These are phyloP conservation scores for Coprinopsis sp. DNA, from an alignment of 768 basidiomycete species.

Conservation along the genomic window DNA sequence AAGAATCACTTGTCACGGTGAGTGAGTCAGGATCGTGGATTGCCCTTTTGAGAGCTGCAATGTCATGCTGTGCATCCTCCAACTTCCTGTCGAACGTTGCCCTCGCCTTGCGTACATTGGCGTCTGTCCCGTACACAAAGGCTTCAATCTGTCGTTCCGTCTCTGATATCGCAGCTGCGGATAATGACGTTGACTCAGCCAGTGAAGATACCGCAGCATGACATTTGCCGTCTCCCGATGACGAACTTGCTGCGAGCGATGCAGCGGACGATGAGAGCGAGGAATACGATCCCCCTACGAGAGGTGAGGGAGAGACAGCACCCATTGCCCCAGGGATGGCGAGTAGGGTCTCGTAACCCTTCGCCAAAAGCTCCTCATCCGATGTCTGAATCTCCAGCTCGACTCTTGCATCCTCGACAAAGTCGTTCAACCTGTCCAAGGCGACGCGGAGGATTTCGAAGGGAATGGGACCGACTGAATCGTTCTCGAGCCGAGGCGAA, in stretches of 20 bases:
- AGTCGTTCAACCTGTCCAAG: slow-evolving; percentile 64
- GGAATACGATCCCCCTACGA: neutral
- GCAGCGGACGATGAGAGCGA: neutral
- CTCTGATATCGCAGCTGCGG: slow-evolving; percentile 17
- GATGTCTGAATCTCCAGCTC: slow-evolving; percentile 76
- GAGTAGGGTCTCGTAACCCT: slow-evolving; percentile 68
- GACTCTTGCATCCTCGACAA: slow-evolving; percentile 73
- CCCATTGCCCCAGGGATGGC: slow-evolving; percentile 47
- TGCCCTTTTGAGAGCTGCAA: slow-evolving; percentile 60
- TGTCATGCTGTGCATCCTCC: slow-evolving; percentile 72
- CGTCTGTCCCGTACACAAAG: slow-evolving; percentile 54
- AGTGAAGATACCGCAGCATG: neutral
- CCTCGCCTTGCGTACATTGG: slow-evolving; percentile 40
- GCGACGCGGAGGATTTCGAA: slow-evolving; percentile 43
- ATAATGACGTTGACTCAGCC: slow-evolving; percentile 10
- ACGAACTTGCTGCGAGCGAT: neutral
- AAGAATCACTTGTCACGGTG: slow-evolving; percentile 11
- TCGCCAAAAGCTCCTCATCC: slow-evolving; percentile 62
- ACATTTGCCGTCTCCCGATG: neutral
- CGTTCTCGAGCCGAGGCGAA: slow-evolving; percentile 13
- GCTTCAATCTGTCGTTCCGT: slow-evolving; percentile 47
- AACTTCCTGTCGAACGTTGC: slow-evolving; percentile 54
- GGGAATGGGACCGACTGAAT: slow-evolving; percentile 15
- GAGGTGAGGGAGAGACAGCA: neutral
- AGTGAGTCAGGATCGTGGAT: slow-evolving; percentile 41